Conservation (phyloP, 257 asterid genomes). For the Salvia splendens region DNA sequence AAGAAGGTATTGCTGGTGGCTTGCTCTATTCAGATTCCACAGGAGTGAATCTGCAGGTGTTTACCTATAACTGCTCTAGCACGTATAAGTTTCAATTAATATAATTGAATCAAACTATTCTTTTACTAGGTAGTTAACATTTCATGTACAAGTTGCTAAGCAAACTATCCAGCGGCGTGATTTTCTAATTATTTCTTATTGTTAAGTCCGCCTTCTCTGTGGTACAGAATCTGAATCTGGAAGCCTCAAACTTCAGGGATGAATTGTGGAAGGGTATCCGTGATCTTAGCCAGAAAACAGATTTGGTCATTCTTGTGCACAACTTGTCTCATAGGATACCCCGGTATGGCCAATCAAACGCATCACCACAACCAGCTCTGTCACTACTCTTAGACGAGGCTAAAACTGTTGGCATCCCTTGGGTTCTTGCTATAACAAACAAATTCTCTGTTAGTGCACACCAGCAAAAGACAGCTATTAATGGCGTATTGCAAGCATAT, state of each 20-base stretch:
- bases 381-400: constrained; percentile 84
- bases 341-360: constrained; percentile 50
- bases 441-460: constrained; percentile 96
- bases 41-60: constrained; percentile 91
- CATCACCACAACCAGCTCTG: constrained; percentile 65
- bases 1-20: constrained; percentile 90
- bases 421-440: constrained; percentile 93
- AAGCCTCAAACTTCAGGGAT: constrained; percentile 88
- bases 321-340: constrained; percentile 96
- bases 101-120: not conserved
- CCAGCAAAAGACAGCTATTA: constrained; percentile 78
- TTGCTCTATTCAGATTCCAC: constrained; percentile 82
- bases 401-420: constrained; percentile 88
- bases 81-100: not conserved
- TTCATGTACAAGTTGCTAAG: no score
- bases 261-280: constrained; percentile 97
- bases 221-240: constrained; percentile 74
- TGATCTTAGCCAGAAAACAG: constrained; percentile 83
- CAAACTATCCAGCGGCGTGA: not conserved
- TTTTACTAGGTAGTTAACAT: constrained; percentile 6
- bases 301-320: constrained; percentile 90
- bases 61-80: constrained; percentile 20
- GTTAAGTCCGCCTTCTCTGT: constrained; percentile 8
- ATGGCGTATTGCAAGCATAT: constrained; percentile 75
- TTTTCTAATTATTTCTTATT: not conserved